Percentiles rank a stretch among this genome's conserved stretches.
These are phyloP conservation scores for Mycena leptocephala DNA, from an alignment of 768 basidiomycete species.

Conservation along the genomic window DNA sequence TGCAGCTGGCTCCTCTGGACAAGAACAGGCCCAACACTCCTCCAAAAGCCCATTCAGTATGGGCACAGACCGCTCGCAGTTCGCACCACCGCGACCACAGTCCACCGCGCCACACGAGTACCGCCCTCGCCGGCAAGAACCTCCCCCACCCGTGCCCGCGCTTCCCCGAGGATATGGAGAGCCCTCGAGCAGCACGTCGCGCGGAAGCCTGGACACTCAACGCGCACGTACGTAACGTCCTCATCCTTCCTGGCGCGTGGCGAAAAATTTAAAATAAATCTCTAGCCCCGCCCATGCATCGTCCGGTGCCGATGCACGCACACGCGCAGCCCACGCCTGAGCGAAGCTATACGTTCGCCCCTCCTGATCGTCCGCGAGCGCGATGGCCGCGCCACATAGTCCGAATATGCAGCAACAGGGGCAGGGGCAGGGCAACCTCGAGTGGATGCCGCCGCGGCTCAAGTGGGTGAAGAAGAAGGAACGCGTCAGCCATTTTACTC, in stretches of 20 bases:
- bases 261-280: neutral
- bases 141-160: conserved; percentile 21
- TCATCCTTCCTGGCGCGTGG: neutral
- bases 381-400: conserved; percentile 23
- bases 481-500: conserved; percentile 38
- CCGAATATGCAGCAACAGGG: neutral
- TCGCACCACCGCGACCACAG: conserved; percentile 33
- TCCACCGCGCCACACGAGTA: conserved; percentile 36
- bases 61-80: conserved; percentile 24
- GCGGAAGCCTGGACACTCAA: neutral
- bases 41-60: conserved; percentile 16
- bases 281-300: conserved; percentile 3
- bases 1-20: neutral
- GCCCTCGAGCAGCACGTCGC: conserved; percentile 2
- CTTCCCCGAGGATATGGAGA: conserved; percentile 2
- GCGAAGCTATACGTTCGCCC: conserved; percentile 23
- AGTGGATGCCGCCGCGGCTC: conserved; percentile 34
- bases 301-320: neutral
- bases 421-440: conserved; percentile 12
- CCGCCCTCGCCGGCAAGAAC: conserved; percentile 6
- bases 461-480: conserved; percentile 40
- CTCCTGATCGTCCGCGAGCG: conserved; percentile 33
- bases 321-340: conserved; percentile 5
- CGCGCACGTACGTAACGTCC: conserved; percentile 1
- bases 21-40: neutral